Percentiles rank a stretch among this genome's conserved stretches.
Evolutionary conservation across 73 alveolate genomes (phyloP).

Genomic region (Halteria grandinella): DNA sequence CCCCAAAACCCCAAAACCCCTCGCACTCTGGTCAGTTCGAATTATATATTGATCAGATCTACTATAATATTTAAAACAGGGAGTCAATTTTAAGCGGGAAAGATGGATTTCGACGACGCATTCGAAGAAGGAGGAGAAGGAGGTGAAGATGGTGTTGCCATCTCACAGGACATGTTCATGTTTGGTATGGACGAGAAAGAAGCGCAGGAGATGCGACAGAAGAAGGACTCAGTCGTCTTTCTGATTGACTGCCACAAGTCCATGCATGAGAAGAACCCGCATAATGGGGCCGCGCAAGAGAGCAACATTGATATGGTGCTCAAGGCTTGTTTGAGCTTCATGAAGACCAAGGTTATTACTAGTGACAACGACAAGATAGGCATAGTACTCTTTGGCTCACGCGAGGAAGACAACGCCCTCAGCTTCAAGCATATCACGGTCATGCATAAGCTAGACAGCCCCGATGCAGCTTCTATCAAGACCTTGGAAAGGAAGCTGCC

Average conservation of each 20-base stretch:
- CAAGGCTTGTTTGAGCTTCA: slow-evolving; percentile 81
- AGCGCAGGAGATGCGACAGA: slow-evolving; percentile 57
- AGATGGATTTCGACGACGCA: slow-evolving; percentile 45
- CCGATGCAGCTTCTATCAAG: slow-evolving; percentile 92
- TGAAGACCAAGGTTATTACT: slow-evolving; percentile 94
- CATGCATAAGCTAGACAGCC: slow-evolving; percentile 83
- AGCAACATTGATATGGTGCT: slow-evolving; percentile 75
- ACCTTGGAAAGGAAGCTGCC: slow-evolving; percentile 63
- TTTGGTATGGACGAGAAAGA: slow-evolving; percentile 36
- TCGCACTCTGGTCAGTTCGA: no score
- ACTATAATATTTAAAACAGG: no score
- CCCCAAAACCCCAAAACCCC: no score
- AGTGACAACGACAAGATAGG: slow-evolving; percentile 94
- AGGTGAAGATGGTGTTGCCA: slow-evolving; percentile 14
- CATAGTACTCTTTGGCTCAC: slow-evolving; percentile 89
- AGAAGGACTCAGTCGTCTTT: slow-evolving; percentile 85
- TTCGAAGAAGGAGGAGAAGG: slow-evolving; percentile 42
- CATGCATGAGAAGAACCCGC: slow-evolving; percentile 77
- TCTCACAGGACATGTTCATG: slow-evolving; percentile 20
- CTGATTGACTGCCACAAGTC: slow-evolving; percentile 84
- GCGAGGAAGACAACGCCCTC: slow-evolving; percentile 81
- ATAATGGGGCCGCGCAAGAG: slow-evolving; percentile 49
- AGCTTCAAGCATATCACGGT: slow-evolving; percentile 88
- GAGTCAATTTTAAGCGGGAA: no score
- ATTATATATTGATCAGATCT: no score